A percentile compares a stretch with the other conserved stretches of the same genome.
Evolutionary conservation across 441 rosid species (phyloP).

Genomic region (Euphorbia schlechtendalii): DNA sequence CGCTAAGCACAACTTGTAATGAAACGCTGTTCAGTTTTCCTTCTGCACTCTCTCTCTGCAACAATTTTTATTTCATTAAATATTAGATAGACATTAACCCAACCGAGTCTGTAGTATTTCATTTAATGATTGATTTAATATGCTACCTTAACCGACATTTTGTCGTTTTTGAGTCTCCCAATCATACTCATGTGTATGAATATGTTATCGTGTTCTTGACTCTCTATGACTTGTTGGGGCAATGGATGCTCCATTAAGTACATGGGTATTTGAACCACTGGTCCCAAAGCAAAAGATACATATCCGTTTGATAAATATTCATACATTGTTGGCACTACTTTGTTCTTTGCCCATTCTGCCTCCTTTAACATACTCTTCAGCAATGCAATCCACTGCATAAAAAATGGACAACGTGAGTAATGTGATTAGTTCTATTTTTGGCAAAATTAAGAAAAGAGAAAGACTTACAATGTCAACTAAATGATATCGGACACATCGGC

Average conservation of each 20-base stretch:
- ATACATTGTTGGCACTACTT: constrained; percentile 2
- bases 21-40: no score
- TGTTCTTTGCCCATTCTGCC: constrained; percentile 1
- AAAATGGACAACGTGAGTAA: background rate
- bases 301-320: constrained; percentile 1
- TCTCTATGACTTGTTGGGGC: background rate
- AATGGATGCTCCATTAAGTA: background rate
- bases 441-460: background rate
- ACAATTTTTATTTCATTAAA: background rate
- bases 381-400: background rate
- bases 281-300: constrained; percentile 3
- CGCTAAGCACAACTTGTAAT: no score
- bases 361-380: constrained; percentile 3
- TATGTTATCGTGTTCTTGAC: background rate
- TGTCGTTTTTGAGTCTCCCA: constrained; percentile 2
- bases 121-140: background rate
- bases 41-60: no score
- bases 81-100: no score
- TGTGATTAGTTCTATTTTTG: no score
- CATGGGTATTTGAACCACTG: background rate
- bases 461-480: constrained; percentile 6
- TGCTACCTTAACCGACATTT: background rate
- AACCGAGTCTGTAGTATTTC: no score
- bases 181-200: constrained; percentile 3
- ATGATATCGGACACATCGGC: background rate